phyloP scores from a whole-genome alignment of 345 rosid species.

The Rhizophora mangle region DNA sequence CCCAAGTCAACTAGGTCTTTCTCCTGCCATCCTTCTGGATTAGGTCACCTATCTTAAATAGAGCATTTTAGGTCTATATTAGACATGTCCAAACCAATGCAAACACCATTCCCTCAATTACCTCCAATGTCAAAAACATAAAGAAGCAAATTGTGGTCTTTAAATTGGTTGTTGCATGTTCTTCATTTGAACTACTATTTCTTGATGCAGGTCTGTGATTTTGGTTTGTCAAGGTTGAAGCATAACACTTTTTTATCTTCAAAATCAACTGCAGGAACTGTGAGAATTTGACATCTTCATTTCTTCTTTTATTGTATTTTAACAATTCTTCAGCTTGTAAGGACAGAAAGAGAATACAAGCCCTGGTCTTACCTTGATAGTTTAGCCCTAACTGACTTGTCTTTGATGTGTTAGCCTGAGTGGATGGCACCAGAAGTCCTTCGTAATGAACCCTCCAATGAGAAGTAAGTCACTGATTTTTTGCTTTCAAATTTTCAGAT shows the following conservation, averaged over 20 bases:
- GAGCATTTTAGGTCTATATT: too few relatives aligned
- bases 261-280: constrained; percentile 99
- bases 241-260: constrained; percentile 96
- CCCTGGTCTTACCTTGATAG: constrained; percentile 7
- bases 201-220: constrained; percentile 78
- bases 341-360: constrained; percentile 1
- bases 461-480: constrained; percentile 61
- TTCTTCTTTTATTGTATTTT: background rate
- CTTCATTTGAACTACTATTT: background rate
- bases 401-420: constrained; percentile 70
- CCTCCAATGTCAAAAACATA: background rate
- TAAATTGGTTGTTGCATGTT: background rate
- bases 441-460: constrained; percentile 92
- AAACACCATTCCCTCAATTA: too few relatives aligned
- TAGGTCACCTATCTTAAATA: too few relatives aligned
- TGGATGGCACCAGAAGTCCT: constrained; percentile 99
- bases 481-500: background rate
- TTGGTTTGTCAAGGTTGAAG: constrained; percentile 97
- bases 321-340: background rate
- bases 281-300: constrained; percentile 28
- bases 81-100: too few relatives aligned
- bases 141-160: background rate
- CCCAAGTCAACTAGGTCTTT: too few relatives aligned
- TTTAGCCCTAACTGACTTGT: constrained; percentile 26
- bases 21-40: too few relatives aligned